phyloP scores from a whole-genome alignment of 2,329 filamentous ascomycete genomes.

The Lachnellula cervina region DNA sequence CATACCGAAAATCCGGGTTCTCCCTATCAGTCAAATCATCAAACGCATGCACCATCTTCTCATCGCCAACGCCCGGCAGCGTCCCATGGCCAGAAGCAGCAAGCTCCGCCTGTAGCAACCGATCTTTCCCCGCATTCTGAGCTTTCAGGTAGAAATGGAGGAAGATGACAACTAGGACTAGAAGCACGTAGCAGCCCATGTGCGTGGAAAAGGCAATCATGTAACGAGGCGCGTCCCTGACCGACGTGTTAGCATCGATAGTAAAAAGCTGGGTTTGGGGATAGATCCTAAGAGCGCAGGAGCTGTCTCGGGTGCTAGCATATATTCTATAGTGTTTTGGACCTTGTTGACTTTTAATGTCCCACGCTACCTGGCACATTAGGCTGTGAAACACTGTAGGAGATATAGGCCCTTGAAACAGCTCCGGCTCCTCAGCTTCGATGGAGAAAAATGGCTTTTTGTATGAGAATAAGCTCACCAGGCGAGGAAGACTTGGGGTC shows the following conservation, averaged over 20 bases:
- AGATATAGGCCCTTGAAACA: no score
- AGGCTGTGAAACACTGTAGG: no score
- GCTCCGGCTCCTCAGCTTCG: no score
- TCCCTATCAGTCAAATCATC: conserved; percentile 30
- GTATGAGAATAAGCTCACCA: conserved; percentile 11
- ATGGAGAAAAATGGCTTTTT: no score
- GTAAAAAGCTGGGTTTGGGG: no score
- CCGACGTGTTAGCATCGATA: no score
- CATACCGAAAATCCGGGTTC: conserved; percentile 27
- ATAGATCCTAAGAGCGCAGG: no score
- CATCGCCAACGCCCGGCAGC: conserved; percentile 13
- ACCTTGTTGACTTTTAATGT: no score
- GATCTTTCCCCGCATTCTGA: conserved; percentile 26
- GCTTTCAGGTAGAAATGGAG: conserved; percentile 29
- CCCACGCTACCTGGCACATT: no score
- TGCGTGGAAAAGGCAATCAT: conserved; percentile 50
- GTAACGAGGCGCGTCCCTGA: conserved; percentile 44
- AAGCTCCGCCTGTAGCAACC: conserved; percentile 7
- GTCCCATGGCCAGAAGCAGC: conserved; percentile 4
- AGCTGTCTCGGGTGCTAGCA: no score
- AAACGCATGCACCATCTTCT: conserved; percentile 26
- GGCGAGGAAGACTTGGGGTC: conserved; percentile 49
- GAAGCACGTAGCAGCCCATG: conserved; percentile 39
- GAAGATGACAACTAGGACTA: conserved; percentile 20
- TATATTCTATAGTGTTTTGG: no score